Evolutionary conservation across 257 asterid genomes (phyloP), one percentile per base, ranked within the genome.

Genomic region (Apocynum venetum): DNA sequence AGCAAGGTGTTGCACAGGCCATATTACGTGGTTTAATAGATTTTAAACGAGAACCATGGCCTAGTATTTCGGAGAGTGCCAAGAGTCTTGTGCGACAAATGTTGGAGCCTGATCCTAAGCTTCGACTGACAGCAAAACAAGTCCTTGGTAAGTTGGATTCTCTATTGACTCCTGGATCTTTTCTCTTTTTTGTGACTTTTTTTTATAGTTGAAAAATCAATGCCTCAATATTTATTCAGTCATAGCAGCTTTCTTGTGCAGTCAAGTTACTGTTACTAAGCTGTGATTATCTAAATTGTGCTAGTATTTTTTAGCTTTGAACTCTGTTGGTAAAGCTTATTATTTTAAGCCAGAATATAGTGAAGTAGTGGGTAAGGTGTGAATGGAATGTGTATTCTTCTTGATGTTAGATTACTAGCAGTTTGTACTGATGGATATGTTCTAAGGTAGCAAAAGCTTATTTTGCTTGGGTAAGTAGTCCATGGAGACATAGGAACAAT

Each of bases 1-100:
- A 94, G 79, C 98, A 92, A 88, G 98, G 98, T 78, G 98, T 94
- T 81, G 98, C 98, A 57, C 98, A 92, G 87, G 97, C 98, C 84
- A 94, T 94, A 80, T 85, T 93, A 73, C 94, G 97, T 1, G 97
- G 98, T 76, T 87, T 88, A 76, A 89, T 93, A 79, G 98, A 93
- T 86, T 93, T 93, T 80, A 96, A 92, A 73, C 92, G 98, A 38
- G 98, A 93, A 82, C 98, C 98, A 20, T 93, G 98, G 98, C 97
- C 98, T 71, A 89, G 92, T 82, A 84, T 93, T 77, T 93, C 97
- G 41, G 98, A 93, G 67, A 78, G 89, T 73, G 98, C 97, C 75
- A 92, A 92, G 90, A 87, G 81, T 88, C 97, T 95, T 78, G 98
- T 95, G 81, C 87, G 76, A 70, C 97, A 88, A 83, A 95, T 95